phyloP scores from a whole-genome alignment of 2,329 filamentous ascomycete genomes.

The Thermomyces lanuginosus region DNA sequence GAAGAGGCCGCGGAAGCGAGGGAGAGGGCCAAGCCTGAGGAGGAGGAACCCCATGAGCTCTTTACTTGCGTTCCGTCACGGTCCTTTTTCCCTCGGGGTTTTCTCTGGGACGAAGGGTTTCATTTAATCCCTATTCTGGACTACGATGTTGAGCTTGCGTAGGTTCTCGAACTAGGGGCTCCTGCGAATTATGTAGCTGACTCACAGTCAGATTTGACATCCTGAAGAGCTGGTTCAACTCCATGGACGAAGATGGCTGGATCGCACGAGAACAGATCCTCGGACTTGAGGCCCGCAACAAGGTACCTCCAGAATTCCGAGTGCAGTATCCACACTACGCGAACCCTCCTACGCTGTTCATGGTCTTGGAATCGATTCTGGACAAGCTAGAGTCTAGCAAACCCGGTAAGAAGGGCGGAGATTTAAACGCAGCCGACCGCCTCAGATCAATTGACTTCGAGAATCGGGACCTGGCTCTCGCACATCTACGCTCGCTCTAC shows the following conservation, averaged over 20 bases:
- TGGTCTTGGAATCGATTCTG: constrained; percentile 71
- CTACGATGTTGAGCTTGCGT: constrained; percentile 80
- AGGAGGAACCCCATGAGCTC: constrained; percentile 72
- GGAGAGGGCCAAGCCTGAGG: constrained; percentile 46
- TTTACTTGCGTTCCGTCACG: constrained; percentile 85
- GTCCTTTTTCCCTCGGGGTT: constrained; percentile 90
- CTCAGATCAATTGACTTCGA: constrained; percentile 50
- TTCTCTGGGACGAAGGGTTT: constrained; percentile 97
- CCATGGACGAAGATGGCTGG: constrained; percentile 96
- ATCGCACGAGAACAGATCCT: constrained; percentile 93
- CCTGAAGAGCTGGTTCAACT: constrained; percentile 84
- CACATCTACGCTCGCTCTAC: constrained; percentile 63
- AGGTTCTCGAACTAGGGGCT: no score
- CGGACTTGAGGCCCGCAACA: constrained; percentile 78
- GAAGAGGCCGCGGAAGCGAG: constrained; percentile 73
- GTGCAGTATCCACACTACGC: constrained; percentile 94
- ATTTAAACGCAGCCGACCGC: constrained; percentile 22
- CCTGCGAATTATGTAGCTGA: not conserved
- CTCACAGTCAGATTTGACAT: constrained; percentile 47
- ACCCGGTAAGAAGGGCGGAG: constrained; percentile 11
- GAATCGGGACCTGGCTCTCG: constrained; percentile 48
- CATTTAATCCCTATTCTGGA: constrained; percentile 81
- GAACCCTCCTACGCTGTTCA: constrained; percentile 87
- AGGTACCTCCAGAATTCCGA: constrained; percentile 85
- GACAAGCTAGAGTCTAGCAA: constrained; percentile 49